Evolutionary conservation across 2,329 filamentous ascomycete genomes (phyloP).

Genomic region (Drechslerella dactyloides): DNA sequence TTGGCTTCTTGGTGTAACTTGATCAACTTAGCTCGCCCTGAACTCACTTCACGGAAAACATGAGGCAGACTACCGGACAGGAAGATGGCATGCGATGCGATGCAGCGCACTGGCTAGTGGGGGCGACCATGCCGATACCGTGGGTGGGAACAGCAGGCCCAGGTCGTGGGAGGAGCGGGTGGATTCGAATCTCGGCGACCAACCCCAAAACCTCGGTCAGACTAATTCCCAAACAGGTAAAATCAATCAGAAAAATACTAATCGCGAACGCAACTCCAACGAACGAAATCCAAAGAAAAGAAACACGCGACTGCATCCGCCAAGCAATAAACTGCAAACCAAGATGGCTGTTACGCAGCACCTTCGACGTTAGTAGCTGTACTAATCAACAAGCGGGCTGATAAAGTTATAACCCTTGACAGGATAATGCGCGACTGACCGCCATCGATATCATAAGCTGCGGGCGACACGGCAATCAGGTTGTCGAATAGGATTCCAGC

Average conservation of each 20-base stretch:
- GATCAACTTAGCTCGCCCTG: background rate
- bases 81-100: background rate
- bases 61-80: background rate
- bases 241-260: constrained; percentile 1
- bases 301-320: background rate
- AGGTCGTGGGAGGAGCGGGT: constrained; percentile 3
- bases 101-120: too few species aligned
- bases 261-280: background rate
- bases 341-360: constrained; percentile 1
- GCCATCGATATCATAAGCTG: constrained; percentile 1
- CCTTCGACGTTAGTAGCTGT: too few species aligned
- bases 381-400: constrained; percentile 2
- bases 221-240: constrained; percentile 40
- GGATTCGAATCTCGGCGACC: constrained; percentile 43
- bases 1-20: constrained; percentile 35
- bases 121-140: constrained; percentile 4
- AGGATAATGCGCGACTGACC: constrained; percentile 4
- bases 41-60: background rate
- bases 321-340: constrained; percentile 4
- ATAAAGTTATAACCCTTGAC: background rate
- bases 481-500: constrained; percentile 19
- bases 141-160: constrained; percentile 12
- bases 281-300: constrained; percentile 1
- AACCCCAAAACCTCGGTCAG: background rate
- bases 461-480: background rate